Conservation (phyloP, 805 yeast species). For the Nakazawaea wickerhamii region DNA sequence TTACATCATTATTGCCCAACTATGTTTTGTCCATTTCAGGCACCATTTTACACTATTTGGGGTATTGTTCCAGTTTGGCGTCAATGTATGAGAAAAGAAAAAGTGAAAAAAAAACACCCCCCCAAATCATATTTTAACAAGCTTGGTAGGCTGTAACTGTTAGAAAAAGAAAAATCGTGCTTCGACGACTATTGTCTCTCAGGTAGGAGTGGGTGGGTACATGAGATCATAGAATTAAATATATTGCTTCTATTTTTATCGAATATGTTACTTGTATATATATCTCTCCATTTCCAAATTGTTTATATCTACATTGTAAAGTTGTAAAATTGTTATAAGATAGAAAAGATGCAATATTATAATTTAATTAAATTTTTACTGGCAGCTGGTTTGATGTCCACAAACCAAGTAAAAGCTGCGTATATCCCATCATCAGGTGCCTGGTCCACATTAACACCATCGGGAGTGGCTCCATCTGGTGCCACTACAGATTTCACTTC, state of each 20-base stretch:
- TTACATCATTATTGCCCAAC: neutral
- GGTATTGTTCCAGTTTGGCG: neutral
- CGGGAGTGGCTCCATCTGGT: slow-evolving; percentile 40
- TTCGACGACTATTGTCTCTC: neutral
- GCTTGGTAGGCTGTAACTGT: too few species aligned
- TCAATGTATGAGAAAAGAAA: too few species aligned
- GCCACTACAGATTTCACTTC: slow-evolving; percentile 51
- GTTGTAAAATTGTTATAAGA: neutral
- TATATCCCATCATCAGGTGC: slow-evolving; percentile 44
- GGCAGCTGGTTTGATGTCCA: slow-evolving; percentile 28
- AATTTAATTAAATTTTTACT: neutral
- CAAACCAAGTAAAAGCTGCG: slow-evolving; percentile 36
- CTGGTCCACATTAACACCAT: slow-evolving; percentile 65
- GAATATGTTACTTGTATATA: too few species aligned
- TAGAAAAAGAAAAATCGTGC: neutral
- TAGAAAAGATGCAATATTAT: slow-evolving; percentile 6
- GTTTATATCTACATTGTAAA: too few species aligned
- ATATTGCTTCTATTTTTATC: too few species aligned
- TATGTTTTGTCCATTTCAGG: neutral
- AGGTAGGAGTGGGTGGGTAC: neutral
- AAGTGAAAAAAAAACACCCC: too few species aligned
- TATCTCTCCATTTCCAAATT: too few species aligned
- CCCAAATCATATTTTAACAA: too few species aligned
- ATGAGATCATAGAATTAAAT: neutral
- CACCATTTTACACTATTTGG: neutral